A percentile compares a stretch with the other conserved stretches of the same genome.
Evolutionary conservation across 441 rosid genomes (phyloP).

Genomic region (Erodium chrysanthum): DNA sequence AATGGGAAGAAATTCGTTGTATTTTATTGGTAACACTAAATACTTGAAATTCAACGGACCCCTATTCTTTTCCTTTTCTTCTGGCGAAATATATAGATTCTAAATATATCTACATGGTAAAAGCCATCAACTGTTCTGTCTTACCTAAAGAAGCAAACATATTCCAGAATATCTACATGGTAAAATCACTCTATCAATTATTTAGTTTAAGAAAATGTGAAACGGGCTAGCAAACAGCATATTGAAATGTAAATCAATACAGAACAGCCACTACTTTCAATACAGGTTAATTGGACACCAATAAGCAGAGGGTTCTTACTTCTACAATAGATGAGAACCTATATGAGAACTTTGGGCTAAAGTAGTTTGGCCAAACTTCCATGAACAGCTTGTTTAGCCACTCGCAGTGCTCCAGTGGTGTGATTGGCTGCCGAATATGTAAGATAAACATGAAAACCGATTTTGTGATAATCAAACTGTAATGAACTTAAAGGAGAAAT

Average conservation of each 20-base stretch:
- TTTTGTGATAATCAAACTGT: constrained; percentile 3
- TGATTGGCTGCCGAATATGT: constrained; percentile 42
- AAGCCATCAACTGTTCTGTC: background rate
- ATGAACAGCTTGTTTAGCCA: constrained; percentile 81
- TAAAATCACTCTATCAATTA: background rate
- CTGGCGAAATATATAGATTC: too few relatives aligned
- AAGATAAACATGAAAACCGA: constrained; percentile 11
- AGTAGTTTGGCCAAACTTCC: constrained; percentile 67
- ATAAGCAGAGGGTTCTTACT: constrained; percentile 36
- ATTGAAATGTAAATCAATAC: background rate
- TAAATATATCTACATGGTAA: background rate
- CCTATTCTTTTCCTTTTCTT: too few relatives aligned
- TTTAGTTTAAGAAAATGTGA: constrained; percentile 7
- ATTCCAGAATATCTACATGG: background rate
- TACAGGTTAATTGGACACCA: background rate
- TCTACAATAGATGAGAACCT: constrained; percentile 70
- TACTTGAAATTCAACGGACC: too few relatives aligned
- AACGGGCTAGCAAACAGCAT: background rate
- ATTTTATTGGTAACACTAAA: too few relatives aligned
- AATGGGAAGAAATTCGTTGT: too few relatives aligned
- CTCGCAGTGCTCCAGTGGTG: constrained; percentile 89
- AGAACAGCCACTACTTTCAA: background rate
- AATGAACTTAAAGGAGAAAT: constrained; percentile 9
- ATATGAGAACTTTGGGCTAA: constrained; percentile 58
- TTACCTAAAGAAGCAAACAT: background rate